Conservation (phyloP, 441 rosid species). For the Caryocar brasiliense region DNA sequence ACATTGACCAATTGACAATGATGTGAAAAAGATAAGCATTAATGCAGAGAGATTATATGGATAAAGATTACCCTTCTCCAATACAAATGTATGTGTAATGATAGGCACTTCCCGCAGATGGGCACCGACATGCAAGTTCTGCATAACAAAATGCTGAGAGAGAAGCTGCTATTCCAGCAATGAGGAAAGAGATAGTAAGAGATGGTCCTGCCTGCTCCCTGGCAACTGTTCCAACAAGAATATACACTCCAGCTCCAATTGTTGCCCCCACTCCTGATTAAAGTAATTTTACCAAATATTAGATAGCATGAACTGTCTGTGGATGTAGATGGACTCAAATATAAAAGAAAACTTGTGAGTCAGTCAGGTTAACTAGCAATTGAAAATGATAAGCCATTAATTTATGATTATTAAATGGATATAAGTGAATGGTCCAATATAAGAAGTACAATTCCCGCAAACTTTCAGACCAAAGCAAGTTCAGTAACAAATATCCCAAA, state of each 20-base stretch:
- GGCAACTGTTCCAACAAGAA: conserved; percentile 96
- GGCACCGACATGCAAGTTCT: conserved; percentile 88
- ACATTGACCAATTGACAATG: not conserved
- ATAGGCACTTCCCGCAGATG: conserved; percentile 96
- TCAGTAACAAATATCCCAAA: too few species aligned
- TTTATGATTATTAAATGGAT: too few species aligned
- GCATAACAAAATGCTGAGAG: conserved; percentile 96
- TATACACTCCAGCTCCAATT: conserved; percentile 95
- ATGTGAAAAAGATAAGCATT: not conserved
- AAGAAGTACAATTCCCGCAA: too few species aligned
- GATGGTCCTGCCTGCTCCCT: conserved; percentile 97
- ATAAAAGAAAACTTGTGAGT: too few species aligned
- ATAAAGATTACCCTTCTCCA: conserved; percentile 73
- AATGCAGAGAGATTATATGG: not conserved
- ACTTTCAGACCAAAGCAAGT: too few species aligned
- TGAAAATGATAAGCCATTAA: too few species aligned
- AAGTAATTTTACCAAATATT: conserved; percentile 7
- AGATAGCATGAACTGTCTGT: not conserved
- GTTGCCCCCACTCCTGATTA: conserved; percentile 86
- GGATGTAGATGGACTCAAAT: not conserved
- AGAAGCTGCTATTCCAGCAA: conserved; percentile 91
- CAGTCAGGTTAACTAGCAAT: too few species aligned
- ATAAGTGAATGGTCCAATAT: too few species aligned
- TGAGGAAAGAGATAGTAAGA: conserved; percentile 70
- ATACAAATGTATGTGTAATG: conserved; percentile 90